Evolutionary conservation across 1,284 basidiomycete genomes (phyloP).

Genomic region (Coniferiporia weirii): DNA sequence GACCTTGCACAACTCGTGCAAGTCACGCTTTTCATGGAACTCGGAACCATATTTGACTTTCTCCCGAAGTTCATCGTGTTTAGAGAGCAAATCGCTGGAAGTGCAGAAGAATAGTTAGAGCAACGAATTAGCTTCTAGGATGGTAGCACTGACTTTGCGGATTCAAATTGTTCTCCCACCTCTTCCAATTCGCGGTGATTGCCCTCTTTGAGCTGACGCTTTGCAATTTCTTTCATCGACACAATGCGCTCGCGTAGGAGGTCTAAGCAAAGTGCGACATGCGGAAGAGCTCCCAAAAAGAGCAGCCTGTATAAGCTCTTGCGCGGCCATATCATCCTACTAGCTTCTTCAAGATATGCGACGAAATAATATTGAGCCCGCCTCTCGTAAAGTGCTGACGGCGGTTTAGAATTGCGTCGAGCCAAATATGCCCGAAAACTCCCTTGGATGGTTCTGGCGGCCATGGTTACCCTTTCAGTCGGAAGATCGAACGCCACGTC

Average conservation of each 20-base stretch:
- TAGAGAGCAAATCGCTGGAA: not conserved
- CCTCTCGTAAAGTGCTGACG: not conserved
- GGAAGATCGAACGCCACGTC: not conserved
- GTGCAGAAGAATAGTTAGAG: not conserved
- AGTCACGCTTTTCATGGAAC: not conserved
- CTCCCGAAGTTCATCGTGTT: not conserved
- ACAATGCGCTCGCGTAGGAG: not conserved
- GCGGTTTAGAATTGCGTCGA: not conserved
- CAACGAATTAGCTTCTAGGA: not conserved
- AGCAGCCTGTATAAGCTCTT: not conserved
- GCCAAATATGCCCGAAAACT: not conserved
- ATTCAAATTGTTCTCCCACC: not conserved
- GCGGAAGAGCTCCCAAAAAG: constrained; percentile 2
- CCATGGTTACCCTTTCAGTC: not conserved
- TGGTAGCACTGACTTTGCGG: not conserved
- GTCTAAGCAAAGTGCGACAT: constrained; percentile 7
- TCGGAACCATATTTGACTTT: not conserved
- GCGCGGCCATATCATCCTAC: not conserved
- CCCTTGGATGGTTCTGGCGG: not conserved
- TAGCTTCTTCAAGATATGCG: not conserved
- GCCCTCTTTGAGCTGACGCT: not conserved
- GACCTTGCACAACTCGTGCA: not conserved
- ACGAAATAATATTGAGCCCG: not conserved
- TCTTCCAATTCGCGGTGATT: not conserved
- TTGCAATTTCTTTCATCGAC: constrained; percentile 6